Conservation (phyloP, 2,329 filamentous ascomycete genomes). For the Magnaporthiopsis poae region DNA sequence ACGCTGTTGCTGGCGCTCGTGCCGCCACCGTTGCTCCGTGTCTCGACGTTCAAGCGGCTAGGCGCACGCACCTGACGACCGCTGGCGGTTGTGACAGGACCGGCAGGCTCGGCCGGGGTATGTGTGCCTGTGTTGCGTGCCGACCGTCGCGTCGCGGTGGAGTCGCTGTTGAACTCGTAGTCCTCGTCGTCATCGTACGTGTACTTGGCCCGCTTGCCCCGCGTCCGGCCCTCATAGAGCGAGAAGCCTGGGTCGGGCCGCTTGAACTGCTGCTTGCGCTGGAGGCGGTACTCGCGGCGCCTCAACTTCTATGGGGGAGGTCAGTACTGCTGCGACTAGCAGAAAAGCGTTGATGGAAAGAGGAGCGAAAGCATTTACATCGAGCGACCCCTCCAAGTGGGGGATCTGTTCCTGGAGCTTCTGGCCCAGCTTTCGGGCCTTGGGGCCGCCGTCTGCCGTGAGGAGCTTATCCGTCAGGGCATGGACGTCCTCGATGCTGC, state of each 20-base stretch:
- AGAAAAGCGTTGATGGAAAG: not conserved
- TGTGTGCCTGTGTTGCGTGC: conserved; percentile 64
- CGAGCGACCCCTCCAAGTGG: conserved; percentile 85
- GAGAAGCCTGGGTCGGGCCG: conserved; percentile 83
- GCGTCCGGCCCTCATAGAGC: conserved; percentile 87
- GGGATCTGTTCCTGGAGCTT: conserved; percentile 73
- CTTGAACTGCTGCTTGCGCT: conserved; percentile 76
- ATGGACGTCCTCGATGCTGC: conserved; percentile 77
- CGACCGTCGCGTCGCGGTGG: conserved; percentile 53
- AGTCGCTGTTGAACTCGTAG: conserved; percentile 58
- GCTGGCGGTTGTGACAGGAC: conserved; percentile 63
- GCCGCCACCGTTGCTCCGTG: conserved; percentile 34
- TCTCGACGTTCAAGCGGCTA: conserved; percentile 54
- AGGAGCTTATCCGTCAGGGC: conserved; percentile 66
- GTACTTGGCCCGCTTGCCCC: conserved; percentile 92
- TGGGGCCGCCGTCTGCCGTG: conserved; percentile 66
- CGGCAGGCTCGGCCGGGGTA: conserved; percentile 59
- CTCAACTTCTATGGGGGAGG: conserved; percentile 63
- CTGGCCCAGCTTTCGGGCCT: conserved; percentile 66
- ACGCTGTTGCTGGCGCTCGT: conserved; percentile 38
- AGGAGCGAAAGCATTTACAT: conserved; percentile 43
- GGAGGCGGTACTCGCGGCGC: conserved; percentile 80
- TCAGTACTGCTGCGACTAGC: not conserved
- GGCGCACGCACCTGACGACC: conserved; percentile 73
- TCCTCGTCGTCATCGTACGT: conserved; percentile 82